These are phyloP conservation scores for Talaromyces amestolkiae DNA, from an alignment of 2,329 filamentous ascomycete genomes.

Conservation along the genomic window DNA sequence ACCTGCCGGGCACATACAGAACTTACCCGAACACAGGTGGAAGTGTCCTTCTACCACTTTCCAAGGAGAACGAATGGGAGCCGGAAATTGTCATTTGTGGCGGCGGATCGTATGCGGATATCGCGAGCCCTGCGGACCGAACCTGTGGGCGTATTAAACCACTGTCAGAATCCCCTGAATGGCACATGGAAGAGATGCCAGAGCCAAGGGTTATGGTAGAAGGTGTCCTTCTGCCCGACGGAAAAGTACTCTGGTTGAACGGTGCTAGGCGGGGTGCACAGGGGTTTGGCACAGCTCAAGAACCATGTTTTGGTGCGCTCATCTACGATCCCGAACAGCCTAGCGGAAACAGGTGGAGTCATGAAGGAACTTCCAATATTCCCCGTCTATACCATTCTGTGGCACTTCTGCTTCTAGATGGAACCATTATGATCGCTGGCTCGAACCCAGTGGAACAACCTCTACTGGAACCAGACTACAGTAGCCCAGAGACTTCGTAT, in stretches of 20 bases:
- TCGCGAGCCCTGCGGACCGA: constrained; percentile 57
- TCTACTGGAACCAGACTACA: constrained; percentile 44
- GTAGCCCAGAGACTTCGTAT: constrained; percentile 46
- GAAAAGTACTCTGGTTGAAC: constrained; percentile 59
- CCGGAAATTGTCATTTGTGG: constrained; percentile 59
- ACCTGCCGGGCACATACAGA: constrained; percentile 56
- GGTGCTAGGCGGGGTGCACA: constrained; percentile 58
- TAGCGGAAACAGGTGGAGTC: constrained; percentile 50
- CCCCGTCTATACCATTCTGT: constrained; percentile 61
- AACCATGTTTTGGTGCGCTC: constrained; percentile 56
- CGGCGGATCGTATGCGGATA: constrained; percentile 59
- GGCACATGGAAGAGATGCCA: constrained; percentile 61
- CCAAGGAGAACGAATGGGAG: constrained; percentile 52
- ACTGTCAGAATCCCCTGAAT: constrained; percentile 48
- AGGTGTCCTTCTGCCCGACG: constrained; percentile 59
- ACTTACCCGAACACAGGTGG: constrained; percentile 62
- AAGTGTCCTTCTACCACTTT: constrained; percentile 56
- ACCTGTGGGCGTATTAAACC: constrained; percentile 59
- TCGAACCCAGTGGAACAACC: constrained; percentile 62
- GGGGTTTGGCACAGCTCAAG: constrained; percentile 57
- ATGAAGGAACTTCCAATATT: constrained; percentile 43
- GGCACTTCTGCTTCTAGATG: constrained; percentile 58
- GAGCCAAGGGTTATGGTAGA: constrained; percentile 60
- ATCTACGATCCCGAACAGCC: constrained; percentile 57
- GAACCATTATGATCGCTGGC: constrained; percentile 58